Conservation (phyloP, 1,284 basidiomycete genomes). For the Apiotrichum akiyoshidainum region DNA sequence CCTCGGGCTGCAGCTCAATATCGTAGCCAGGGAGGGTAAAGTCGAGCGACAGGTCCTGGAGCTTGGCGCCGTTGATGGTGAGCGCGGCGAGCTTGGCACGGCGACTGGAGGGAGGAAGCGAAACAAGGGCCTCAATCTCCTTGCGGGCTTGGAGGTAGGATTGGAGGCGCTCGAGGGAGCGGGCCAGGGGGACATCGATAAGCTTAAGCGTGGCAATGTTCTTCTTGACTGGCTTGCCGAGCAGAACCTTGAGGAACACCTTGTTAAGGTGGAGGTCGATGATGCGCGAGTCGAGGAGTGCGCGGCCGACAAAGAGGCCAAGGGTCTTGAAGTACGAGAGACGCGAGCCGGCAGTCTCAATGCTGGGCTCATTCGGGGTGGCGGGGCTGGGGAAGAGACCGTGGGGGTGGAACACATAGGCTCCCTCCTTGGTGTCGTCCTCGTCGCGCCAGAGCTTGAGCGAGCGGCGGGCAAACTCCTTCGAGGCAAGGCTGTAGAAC, state of each 20-base stretch:
- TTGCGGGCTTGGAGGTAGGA: constrained; percentile 52
- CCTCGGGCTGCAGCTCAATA: constrained; percentile 81
- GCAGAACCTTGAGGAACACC: constrained; percentile 80
- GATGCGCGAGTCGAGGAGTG: constrained; percentile 93
- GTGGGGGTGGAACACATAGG: constrained; percentile 72
- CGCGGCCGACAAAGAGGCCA: constrained; percentile 97
- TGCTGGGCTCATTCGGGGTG: constrained; percentile 56
- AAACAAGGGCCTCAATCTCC: constrained; percentile 49
- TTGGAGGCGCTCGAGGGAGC: constrained; percentile 77
- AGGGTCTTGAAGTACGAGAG: constrained; percentile 83
- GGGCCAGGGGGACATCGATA: constrained; percentile 79
- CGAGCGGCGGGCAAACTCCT: constrained; percentile 83
- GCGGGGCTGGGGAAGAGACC: constrained; percentile 90
- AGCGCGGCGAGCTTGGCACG: constrained; percentile 46
- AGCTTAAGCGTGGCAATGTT: constrained; percentile 76
- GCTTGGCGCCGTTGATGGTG: constrained; percentile 56
- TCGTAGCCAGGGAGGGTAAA: constrained; percentile 95
- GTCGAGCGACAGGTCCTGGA: constrained; percentile 87
- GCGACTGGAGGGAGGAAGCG: constrained; percentile 41
- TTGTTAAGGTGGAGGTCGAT: constrained; percentile 94
- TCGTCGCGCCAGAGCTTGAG: constrained; percentile 88
- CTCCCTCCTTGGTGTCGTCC: constrained; percentile 61
- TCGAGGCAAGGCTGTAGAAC: constrained; percentile 91
- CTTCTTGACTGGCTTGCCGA: constrained; percentile 78
- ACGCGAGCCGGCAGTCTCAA: constrained; percentile 18